Conservation (phyloP, 106 monocot genomes). For the Vanilla planifolia region DNA sequence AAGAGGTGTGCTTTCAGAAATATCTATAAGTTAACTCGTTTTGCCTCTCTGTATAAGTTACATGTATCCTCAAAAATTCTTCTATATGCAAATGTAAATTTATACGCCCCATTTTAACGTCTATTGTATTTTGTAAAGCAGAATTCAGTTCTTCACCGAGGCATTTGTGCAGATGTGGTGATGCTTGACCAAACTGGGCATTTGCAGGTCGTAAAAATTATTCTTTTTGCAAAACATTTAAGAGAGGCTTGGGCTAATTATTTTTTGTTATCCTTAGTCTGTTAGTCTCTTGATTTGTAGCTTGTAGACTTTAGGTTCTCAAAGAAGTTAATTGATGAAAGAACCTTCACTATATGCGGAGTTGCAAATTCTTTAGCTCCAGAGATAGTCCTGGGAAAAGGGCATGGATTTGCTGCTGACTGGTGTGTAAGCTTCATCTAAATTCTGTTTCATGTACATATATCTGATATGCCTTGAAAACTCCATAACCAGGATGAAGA, state of each 20-base stretch:
- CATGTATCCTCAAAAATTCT: no score
- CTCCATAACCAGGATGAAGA: neutral
- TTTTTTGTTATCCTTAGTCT: neutral
- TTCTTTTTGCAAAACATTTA: neutral
- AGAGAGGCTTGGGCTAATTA: neutral
- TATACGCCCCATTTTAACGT: neutral
- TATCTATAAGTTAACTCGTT: no score
- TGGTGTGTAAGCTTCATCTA: slow-evolving; percentile 37
- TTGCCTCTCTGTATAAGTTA: no score
- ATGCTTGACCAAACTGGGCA: slow-evolving; percentile 71
- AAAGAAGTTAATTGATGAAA: slow-evolving; percentile 65
- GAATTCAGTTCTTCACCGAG: slow-evolving; percentile 78
- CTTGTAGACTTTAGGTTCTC: slow-evolving; percentile 87
- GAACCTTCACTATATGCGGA: slow-evolving; percentile 88
- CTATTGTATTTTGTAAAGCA: slow-evolving; percentile 21
- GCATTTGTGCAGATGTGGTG: slow-evolving; percentile 67
- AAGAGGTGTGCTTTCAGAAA: no score
- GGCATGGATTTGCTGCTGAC: slow-evolving; percentile 84
- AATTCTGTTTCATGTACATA: neutral
- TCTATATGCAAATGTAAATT: no score
- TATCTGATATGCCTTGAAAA: neutral
- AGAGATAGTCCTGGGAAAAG: slow-evolving; percentile 80
- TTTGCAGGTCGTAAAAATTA: slow-evolving; percentile 41
- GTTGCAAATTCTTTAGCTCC: slow-evolving; percentile 83
- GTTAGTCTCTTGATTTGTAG: slow-evolving; percentile 21